Base-by-base conservation (phyloP, 805 yeast species). In the Candida silvatica region DNA sequence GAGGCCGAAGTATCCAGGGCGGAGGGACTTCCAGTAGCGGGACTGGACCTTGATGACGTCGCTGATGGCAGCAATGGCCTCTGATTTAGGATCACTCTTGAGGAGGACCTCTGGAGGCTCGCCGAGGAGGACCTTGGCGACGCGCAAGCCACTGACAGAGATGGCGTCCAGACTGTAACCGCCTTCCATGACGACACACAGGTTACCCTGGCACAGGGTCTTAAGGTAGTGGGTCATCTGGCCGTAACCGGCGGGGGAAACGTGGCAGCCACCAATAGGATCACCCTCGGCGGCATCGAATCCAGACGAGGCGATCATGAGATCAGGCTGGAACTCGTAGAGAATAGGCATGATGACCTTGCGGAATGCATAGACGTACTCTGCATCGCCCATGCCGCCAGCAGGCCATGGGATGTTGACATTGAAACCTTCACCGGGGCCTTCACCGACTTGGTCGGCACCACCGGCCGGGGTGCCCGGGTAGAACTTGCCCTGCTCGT, bases 281-380 rank as follows among this genome's bases (percentile, higher is more conserved):
- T 92, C 99, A 40, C 97, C 97, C 49, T 85, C 95, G 1, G 99
- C 99, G 16, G 98, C 98, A 61, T 92, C 99, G 49, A 92, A 92
- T 0, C 99, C 99, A 1, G 97, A 79, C 15, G 95, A 84, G 22
- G 92, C 78, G 24, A 92, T 85, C 4, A 88, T 90, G 43, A 92
- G 67, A 60, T 92, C 98, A 0, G 99, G 97, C 50, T 79, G 78
- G 49, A 80, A 92, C 55, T 92, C 98, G 38, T 77, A 61, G 36
- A 92, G 80, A 33, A 87, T 75, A 0, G 98, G 98, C 74, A 92
- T 72, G 9, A 92, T 72, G 14, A 90, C 78, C 48, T 77, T 77
- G 45, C 77, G 73, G 58, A 92, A 88, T 0, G 97, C 97, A 57
- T 88, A 83, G 31, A 90, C 69, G 58, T 92, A 92, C 59, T 92